Percentiles rank a stretch among this genome's conserved stretches.
These are phyloP conservation scores for Phytophthora niederhauseri DNA, from an alignment of 352 stramenopile species.

Conservation along the genomic window DNA sequence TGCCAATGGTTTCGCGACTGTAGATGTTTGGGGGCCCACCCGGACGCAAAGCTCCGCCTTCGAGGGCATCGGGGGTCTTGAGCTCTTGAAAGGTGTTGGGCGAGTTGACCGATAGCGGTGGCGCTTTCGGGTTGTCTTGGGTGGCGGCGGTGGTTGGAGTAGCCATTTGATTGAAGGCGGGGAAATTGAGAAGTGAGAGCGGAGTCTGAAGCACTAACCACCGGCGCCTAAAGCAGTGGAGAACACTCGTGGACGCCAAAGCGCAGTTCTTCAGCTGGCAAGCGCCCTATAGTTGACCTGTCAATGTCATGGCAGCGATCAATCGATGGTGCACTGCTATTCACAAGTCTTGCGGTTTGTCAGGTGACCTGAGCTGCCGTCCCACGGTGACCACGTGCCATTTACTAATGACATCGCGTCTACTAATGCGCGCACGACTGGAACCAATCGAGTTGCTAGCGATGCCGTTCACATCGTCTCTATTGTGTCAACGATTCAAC, in stretches of 20 bases:
- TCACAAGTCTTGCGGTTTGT: conserved; percentile 31
- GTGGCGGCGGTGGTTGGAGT: conserved; percentile 7
- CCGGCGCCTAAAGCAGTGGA: neutral
- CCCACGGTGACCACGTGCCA: conserved; percentile 34
- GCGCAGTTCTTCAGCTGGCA: neutral
- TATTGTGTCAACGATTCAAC: conserved; percentile 12
- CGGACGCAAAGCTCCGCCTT: conserved; percentile 43
- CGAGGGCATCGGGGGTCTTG: conserved; percentile 40
- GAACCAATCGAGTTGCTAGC: conserved; percentile 24
- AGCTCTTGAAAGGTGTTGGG: conserved; percentile 34
- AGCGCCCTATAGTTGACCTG: neutral
- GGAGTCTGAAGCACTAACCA: neutral
- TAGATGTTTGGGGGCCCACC: conserved; percentile 46
- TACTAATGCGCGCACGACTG: conserved; percentile 34
- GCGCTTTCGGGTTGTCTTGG: conserved; percentile 16
- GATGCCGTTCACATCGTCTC: conserved; percentile 16
- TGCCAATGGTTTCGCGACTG: conserved; percentile 38
- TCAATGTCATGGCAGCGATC: conserved; percentile 17
- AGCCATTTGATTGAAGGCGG: conserved; percentile 16
- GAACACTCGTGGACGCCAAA: neutral
- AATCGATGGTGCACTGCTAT: conserved; percentile 38
- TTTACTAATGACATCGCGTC: conserved; percentile 34
- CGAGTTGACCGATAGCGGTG: conserved; percentile 14
- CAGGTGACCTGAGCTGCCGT: conserved; percentile 26
- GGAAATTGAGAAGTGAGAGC: conserved; percentile 27